These are phyloP conservation scores for Debaryomyces sp. DNA, from an alignment of 1,139 yeast genomes.

Conservation along the genomic window DNA sequence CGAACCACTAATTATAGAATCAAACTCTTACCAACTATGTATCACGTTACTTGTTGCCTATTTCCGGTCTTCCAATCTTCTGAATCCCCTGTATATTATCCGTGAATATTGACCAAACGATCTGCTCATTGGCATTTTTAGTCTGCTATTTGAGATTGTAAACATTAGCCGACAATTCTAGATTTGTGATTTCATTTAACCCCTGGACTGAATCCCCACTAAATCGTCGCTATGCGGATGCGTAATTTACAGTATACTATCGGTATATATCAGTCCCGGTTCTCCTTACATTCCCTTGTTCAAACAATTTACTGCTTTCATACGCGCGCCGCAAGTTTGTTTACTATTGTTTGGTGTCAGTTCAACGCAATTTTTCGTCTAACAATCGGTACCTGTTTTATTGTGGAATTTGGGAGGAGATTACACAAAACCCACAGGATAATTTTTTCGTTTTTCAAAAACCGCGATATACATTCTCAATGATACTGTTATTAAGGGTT, in stretches of 20 bases:
- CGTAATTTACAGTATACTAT: not conserved
- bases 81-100: not conserved
- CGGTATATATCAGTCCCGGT: not conserved
- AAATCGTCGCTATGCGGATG: not conserved
- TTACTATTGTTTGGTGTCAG: conserved; percentile 3
- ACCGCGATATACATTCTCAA: conserved; percentile 6
- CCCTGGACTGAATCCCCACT: not conserved
- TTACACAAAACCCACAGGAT: conserved; percentile 1
- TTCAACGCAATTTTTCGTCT: not conserved
- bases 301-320: not conserved
- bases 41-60: not conserved
- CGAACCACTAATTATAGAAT: not conserved
- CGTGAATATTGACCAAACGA: not conserved
- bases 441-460: conserved; percentile 1
- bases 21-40: not conserved
- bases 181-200: not conserved
- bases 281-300: too few relatives aligned
- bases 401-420: not conserved
- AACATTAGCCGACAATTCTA: not conserved
- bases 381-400: conserved; percentile 4
- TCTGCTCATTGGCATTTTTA: not conserved
- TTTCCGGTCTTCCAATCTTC: too few relatives aligned
- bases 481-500: not conserved
- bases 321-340: not conserved
- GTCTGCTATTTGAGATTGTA: not conserved